These are phyloP conservation scores for Arabis alpina DNA, from an alignment of 345 rosid genomes.

Conservation along the genomic window DNA sequence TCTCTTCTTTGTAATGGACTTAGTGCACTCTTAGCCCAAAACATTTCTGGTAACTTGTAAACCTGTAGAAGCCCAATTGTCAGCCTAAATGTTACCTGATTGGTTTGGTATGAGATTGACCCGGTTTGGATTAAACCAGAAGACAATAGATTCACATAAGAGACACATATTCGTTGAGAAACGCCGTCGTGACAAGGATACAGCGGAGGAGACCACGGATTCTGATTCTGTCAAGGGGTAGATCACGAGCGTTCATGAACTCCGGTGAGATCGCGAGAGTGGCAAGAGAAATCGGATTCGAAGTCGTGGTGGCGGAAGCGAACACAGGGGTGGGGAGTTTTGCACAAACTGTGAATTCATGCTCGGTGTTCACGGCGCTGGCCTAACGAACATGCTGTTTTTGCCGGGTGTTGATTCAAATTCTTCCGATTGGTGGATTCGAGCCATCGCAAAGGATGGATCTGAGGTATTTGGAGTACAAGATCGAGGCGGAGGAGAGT, in stretches of 20 bases:
- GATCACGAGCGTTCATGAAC: conserved; percentile 46
- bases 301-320: conserved; percentile 63
- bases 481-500: conserved; percentile 65
- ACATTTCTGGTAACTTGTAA: too few relatives aligned
- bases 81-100: too few relatives aligned
- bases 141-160: too few relatives aligned
- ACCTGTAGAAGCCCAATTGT: too few relatives aligned
- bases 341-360: conserved; percentile 62
- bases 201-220: conserved; percentile 52
- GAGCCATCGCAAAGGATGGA: conserved; percentile 70
- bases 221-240: conserved; percentile 60
- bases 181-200: conserved; percentile 37
- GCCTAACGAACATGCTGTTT: conserved; percentile 79
- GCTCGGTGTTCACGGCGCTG: conserved; percentile 94
- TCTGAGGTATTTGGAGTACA: conserved; percentile 66
- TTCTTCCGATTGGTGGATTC: conserved; percentile 68
- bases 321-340: conserved; percentile 48
- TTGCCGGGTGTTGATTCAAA: conserved; percentile 74
- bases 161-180: conserved; percentile 55
- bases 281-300: conserved; percentile 54
- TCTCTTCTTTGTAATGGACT: too few relatives aligned
- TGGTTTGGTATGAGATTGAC: too few relatives aligned
- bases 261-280: neutral
- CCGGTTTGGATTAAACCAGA: too few relatives aligned
- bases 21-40: too few relatives aligned